These are phyloP conservation scores for Ogataea sp. DNA, from an alignment of 805 yeast genomes.

Conservation along the genomic window DNA sequence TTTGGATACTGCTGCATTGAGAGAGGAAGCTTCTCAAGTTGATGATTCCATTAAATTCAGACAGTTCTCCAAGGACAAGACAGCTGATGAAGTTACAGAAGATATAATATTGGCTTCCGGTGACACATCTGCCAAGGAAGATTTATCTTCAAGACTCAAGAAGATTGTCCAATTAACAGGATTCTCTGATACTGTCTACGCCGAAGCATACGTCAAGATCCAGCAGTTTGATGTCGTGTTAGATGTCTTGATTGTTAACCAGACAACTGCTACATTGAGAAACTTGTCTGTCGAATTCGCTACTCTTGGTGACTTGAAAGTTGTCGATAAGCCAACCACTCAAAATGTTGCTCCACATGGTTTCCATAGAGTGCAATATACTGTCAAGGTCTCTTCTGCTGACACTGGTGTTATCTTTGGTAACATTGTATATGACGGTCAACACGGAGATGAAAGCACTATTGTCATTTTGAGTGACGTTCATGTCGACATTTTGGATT, in stretches of 20 bases:
- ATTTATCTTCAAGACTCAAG: conserved; percentile 69
- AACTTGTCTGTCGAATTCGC: conserved; percentile 93
- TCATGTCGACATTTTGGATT: conserved; percentile 94
- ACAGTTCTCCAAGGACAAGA: conserved; percentile 47
- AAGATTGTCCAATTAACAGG: conserved; percentile 95
- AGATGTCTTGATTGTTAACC: conserved; percentile 91
- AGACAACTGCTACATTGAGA: conserved; percentile 83
- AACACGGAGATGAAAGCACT: conserved; percentile 80
- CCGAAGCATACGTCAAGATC: conserved; percentile 93
- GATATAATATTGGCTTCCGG: conserved; percentile 53
- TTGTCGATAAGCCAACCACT: conserved; percentile 83
- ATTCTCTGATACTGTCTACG: conserved; percentile 94
- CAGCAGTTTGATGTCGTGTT: conserved; percentile 94
- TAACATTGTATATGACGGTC: conserved; percentile 93
- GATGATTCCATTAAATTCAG: conserved; percentile 77
- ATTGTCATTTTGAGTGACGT: conserved; percentile 91
- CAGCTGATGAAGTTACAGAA: conserved; percentile 40
- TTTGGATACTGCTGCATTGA: conserved; percentile 46
- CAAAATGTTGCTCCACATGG: conserved; percentile 97
- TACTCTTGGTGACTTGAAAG: conserved; percentile 91
- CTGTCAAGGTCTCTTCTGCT: conserved; percentile 91
- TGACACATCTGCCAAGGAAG: conserved; percentile 42
- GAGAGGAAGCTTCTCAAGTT: conserved; percentile 61
- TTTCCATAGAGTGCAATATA: conserved; percentile 80
- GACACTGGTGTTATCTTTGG: conserved; percentile 98